Conservation (phyloP, 2,329 filamentous ascomycete genomes). For the Corynespora cassiicola region DNA sequence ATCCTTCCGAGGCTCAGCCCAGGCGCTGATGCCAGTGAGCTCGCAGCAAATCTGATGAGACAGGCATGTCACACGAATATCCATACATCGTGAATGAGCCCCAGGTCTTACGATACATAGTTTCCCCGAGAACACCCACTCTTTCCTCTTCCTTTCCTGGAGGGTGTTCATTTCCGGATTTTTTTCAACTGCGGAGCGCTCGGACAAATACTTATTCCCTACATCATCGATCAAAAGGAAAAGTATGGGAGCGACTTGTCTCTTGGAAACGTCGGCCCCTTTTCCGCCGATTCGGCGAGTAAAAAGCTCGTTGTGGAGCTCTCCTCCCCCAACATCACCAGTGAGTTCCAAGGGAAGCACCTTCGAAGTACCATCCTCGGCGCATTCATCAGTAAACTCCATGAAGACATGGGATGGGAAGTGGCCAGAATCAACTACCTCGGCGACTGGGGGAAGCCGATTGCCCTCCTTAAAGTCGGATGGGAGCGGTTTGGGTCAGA, state of each 20-base stretch:
- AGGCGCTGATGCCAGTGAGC: constrained; percentile 23
- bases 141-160: constrained; percentile 66
- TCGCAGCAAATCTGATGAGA: constrained; percentile 24
- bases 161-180: constrained; percentile 71
- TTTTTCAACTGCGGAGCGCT: constrained; percentile 68
- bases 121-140: constrained; percentile 72
- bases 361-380: constrained; percentile 72
- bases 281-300: constrained; percentile 56
- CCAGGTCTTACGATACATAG: constrained; percentile 50
- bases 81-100: not conserved
- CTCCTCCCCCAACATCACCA: constrained; percentile 77
- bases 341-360: constrained; percentile 72
- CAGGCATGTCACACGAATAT: constrained; percentile 19
- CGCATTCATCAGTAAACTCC: constrained; percentile 65
- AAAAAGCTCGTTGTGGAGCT: constrained; percentile 73
- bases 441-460: constrained; percentile 73
- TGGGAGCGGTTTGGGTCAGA: constrained; percentile 72
- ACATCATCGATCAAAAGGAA: constrained; percentile 62
- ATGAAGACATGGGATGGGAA: constrained; percentile 66
- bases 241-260: constrained; percentile 61
- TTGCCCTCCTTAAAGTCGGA: constrained; percentile 67
- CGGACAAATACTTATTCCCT: constrained; percentile 65
- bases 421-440: constrained; percentile 70
- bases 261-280: constrained; percentile 57
- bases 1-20: constrained; percentile 33